Evolutionary conservation across 192 early-diverging fungal species (phyloP).

Genomic region (Coemansia brasiliensis): DNA sequence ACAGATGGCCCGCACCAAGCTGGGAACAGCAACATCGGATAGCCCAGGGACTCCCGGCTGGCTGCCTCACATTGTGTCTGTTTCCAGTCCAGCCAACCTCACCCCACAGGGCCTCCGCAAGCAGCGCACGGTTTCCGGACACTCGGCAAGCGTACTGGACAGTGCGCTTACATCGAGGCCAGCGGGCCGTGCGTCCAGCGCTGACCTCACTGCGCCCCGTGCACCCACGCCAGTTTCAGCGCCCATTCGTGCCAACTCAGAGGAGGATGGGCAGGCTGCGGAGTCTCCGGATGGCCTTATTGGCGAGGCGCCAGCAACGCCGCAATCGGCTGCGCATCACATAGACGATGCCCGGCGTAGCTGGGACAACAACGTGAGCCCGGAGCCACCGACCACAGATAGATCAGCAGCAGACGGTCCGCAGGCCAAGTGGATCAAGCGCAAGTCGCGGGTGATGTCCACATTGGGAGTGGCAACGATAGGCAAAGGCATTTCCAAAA

Average conservation of each 20-base stretch:
- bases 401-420: background rate
- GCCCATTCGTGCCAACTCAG: conserved; percentile 10
- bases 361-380: conserved; percentile 13
- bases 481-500: conserved; percentile 25
- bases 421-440: conserved; percentile 46
- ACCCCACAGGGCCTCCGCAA: conserved; percentile 17
- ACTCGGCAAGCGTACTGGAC: conserved; percentile 15
- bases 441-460: conserved; percentile 49
- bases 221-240: conserved; percentile 25
- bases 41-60: conserved; percentile 37
- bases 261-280: background rate
- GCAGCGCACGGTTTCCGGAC: conserved; percentile 25
- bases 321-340: conserved; percentile 21
- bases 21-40: conserved; percentile 3
- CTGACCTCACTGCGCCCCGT: conserved; percentile 12
- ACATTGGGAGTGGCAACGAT: conserved; percentile 25
- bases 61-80: conserved; percentile 48
- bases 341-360: background rate
- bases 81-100: conserved; percentile 28
- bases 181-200: conserved; percentile 17
- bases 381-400: conserved; percentile 7
- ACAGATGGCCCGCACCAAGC: conserved; percentile 23
- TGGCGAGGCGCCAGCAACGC: conserved; percentile 11
- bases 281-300: background rate
- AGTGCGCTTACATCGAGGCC: background rate